Base-by-base conservation (phyloP, 371 early-diverging fungal species). In the Coemansia sp. region DNA sequence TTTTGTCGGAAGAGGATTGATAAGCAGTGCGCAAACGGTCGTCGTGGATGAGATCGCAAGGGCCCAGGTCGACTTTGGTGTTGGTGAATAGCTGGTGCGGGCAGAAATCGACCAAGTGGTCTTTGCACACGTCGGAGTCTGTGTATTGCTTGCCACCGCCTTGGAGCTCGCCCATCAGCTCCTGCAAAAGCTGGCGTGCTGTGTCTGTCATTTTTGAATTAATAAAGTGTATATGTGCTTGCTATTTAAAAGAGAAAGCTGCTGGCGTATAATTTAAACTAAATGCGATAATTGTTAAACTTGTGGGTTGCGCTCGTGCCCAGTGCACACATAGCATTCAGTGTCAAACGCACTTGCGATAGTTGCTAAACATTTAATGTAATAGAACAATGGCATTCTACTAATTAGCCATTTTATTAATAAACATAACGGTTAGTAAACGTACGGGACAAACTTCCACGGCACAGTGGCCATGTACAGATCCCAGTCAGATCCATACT, bases 401-500 rank as follows among this genome's bases (percentile, higher is more conserved):
- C 29, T 27, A 5, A 45, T 45, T 45, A 16, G n/a, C 29, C n/a
- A 54, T 21, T 18, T 29, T 29, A 29, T 29, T 29, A 29, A 29
- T 6, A 4, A 8, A 10, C 6, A 42, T 27, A 6, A n/a, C 5
- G 24, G 4, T 60, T 63, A 81, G 67, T 68, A 81, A 55, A 89
- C 69, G 60, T 82, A 82, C 50, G 96, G 96, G 68, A 97, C 82
- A 62, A 97, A 92, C 52, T 89, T 84, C 80, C 89, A 94, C 31
- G 86, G 87, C 7, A 97, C 98, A 21, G 82, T 81, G n/a, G 81
- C 70, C 69, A 91, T 89, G 80, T 97, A 97, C 64, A 82, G 80
- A 21, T 92, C 89, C 98, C 98, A 97, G 69, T 92, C 94, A 54
- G 85, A 83, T 29, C 93, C 93, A 80, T 97, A 97, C 84, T 96